Evolutionary conservation across 805 yeast species (phyloP).

Genomic region (Wickerhamomyces xylosicus): DNA sequence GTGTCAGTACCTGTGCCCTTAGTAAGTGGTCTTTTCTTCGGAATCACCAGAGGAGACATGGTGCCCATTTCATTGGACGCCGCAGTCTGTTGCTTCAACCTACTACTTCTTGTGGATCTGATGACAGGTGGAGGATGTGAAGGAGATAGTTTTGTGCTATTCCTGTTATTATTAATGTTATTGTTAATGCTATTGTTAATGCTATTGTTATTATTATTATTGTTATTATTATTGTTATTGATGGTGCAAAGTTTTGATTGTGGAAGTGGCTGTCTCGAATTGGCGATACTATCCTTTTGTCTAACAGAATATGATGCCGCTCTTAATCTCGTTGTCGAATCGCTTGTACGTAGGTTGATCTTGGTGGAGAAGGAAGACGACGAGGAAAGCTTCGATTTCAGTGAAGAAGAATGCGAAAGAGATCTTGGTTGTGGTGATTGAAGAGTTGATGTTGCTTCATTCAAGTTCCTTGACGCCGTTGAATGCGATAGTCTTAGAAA

Average conservation of each 20-base stretch:
- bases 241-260: background rate
- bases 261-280: background rate
- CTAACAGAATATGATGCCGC: background rate
- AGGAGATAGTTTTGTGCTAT: constrained; percentile 5
- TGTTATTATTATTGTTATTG: constrained; percentile 1
- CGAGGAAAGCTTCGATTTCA: background rate
- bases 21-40: constrained; percentile 9
- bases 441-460: background rate
- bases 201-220: no score
- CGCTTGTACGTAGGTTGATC: background rate
- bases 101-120: constrained; percentile 13
- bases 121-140: constrained; percentile 8
- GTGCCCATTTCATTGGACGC: background rate
- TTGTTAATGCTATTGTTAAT: no score
- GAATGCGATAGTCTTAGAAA: background rate
- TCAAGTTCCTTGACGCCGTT: no score
- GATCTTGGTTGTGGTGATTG: background rate
- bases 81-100: constrained; percentile 8
- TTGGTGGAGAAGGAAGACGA: background rate
- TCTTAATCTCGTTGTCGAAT: background rate
- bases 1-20: constrained; percentile 14
- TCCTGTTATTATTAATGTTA: background rate
- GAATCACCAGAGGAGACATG: constrained; percentile 4
- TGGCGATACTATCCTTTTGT: no score
- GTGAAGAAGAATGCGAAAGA: background rate